Evolutionary conservation across 768 basidiomycete genomes (phyloP), one percentile per base, ranked within the genome.

Genomic region (Pulveroboletus sp.): DNA sequence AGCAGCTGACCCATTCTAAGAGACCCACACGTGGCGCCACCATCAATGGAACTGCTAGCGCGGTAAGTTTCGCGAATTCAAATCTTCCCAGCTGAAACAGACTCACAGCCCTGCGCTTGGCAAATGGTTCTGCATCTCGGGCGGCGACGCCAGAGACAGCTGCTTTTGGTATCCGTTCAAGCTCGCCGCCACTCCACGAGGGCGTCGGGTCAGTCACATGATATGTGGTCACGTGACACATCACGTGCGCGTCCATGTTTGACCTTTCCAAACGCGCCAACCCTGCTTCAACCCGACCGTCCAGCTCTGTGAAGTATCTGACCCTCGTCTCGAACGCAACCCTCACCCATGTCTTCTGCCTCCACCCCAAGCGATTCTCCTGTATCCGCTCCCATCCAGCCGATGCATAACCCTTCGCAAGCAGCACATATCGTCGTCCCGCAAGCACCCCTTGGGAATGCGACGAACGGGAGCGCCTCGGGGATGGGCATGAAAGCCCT

Each of bases 401-500:
- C 92, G 21, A 79, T 94, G 58, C 92, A 95, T 70, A 86, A 91
- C 65, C 90, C 91, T 14, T 76, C 78, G 2, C 85, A 87, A 60
- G 86, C 88, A 36, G 90, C 90, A 2, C 79, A 83, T 51, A 72
- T 92, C 56, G 81, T 84, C 39, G 76, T 86, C 12, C 89, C 90
- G 1, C 84, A 90, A 61, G 89, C 86, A 27, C 88, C 87, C 6
- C 75, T 92, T 5, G 87, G 88, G 12, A 89, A 84, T 56, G 64
- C 77, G 10, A 76, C 77, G 31, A 78, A 77, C 48, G 75, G 74
- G 14, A 69, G 76, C 52, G 81, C 73, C 12, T 80, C 79, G 30
- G 85, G 85, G 31, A 80, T 93, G 78, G 93, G 92, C 14, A 85
- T 88, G 44, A 96, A 92, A 67, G 93, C 95, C 1, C 77, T 99